Percentiles rank a stretch among this genome's conserved stretches.
Evolutionary conservation across 495 filamentous ascomycete genomes (phyloP).

Genomic region (Xylaria scruposa): DNA sequence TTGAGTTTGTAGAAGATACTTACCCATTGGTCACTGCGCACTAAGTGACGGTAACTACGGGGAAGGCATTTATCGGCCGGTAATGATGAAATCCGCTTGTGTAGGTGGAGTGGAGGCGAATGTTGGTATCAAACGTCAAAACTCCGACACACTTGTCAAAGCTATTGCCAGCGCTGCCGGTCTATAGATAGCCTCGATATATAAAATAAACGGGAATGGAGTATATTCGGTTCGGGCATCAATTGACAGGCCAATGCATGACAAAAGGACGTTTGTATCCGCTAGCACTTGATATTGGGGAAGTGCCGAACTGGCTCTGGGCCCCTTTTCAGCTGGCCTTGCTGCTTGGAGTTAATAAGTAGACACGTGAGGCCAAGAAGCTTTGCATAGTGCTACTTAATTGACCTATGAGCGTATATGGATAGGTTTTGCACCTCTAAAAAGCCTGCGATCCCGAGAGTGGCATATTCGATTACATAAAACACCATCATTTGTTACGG

Average conservation of each 20-base stretch:
- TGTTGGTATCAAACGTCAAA: background rate
- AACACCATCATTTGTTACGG: background rate
- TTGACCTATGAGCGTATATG: background rate
- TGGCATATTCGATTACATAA: conserved; percentile 11
- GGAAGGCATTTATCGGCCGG: background rate
- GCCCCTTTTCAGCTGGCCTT: background rate
- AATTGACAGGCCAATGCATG: background rate
- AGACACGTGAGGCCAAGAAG: background rate
- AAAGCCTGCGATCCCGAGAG: background rate
- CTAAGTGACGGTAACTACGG: background rate
- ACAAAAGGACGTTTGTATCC: background rate
- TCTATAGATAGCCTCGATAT: background rate
- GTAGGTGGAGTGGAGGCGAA: background rate
- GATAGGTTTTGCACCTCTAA: background rate
- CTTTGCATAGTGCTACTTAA: background rate
- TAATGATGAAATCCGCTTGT: background rate
- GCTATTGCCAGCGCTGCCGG: background rate
- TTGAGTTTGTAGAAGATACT: background rate
- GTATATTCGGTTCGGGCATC: background rate
- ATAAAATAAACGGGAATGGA: background rate
- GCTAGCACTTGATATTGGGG: background rate
- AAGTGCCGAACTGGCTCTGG: background rate
- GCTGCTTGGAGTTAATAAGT: background rate
- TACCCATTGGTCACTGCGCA: background rate
- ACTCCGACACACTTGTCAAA: background rate